Base-by-base conservation (phyloP, 176 grass and related monocot genomes). In the Secale cereale region DNA sequence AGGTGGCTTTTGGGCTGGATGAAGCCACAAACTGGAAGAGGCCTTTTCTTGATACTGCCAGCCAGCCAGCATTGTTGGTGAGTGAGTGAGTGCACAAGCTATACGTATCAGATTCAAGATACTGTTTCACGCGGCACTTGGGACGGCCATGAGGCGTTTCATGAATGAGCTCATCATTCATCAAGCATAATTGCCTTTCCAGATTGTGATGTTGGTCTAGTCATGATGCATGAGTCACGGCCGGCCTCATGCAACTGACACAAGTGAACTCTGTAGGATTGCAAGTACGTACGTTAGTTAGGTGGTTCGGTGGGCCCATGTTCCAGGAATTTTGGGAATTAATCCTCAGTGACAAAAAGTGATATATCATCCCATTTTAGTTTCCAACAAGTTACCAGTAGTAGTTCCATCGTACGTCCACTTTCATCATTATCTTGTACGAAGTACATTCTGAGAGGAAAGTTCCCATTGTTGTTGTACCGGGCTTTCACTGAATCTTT, bases 121-220 rank as follows among this genome's bases (percentile, higher is more conserved):
- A 90, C 25, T 77, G 25, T 77, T 81, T 77, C 43, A 65, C 35
- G 74, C 2, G 74, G 15, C 79, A 78, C 73, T 86, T 83, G 57
- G 66, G 86, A 60, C 14, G 22, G 59, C 33, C 45, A 67, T 74
- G 45, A 83, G 84, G 43, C 80, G 59, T 20, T 74, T 78, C 36
- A 43, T 59, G 41, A 1, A 50, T 50, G 65, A 90, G 74, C 40
- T 61, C 70, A 35, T 15, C 70, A 46, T 46, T 72, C 80, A 78
- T 37, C 69, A 9, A 70, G 3, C 22, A 81, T 27, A 69, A n/a
- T 63, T 76, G 11, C 17, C 37, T 62, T 81, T 80, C 52, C 48
- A 30, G 32, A 15, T 27, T n/a, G 35, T 12, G 35, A 7, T 60
- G 27, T 59, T 81, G 82, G 61, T 41, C 77, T 35, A 85, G 68